Percentiles rank a stretch among this genome's conserved stretches.
phyloP scores from a whole-genome alignment of 139 green algal species.

The Chlorella sp. region DNA sequence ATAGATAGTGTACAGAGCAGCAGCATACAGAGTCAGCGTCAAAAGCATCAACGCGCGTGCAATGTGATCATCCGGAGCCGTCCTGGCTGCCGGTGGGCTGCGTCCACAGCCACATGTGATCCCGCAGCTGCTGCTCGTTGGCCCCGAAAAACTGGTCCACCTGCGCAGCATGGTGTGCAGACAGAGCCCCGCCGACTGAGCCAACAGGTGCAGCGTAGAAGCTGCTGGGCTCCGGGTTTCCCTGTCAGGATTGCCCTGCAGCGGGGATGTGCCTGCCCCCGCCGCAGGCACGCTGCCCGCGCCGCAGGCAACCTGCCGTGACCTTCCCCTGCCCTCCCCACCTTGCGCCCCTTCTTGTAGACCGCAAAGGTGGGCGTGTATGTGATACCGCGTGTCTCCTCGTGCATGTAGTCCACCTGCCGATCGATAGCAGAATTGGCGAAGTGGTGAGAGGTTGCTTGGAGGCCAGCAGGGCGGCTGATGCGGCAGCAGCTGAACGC shows the following conservation, averaged over 20 bases:
- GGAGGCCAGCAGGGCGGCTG: not conserved
- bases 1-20: not conserved
- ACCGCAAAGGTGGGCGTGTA: conserved; percentile 79
- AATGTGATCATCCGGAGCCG: no score
- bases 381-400: conserved; percentile 43
- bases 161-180: conserved; percentile 5
- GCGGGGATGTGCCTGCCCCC: no score
- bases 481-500: not conserved
- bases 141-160: conserved; percentile 60
- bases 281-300: no score
- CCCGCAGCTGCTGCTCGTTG: conserved; percentile 48
- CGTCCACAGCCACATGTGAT: conserved; percentile 49
- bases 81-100: not conserved
- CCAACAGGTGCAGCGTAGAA: no score
- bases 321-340: not conserved
- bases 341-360: conserved; percentile 62
- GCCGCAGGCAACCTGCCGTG: not conserved
- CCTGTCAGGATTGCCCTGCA: no score
- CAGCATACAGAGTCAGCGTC: no score
- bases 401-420: conserved; percentile 36
- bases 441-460: not conserved
- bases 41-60: no score
- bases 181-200: no score
- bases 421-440: not conserved
- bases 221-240: no score